These are phyloP conservation scores for Prunus yedoensis DNA, from an alignment of 331 rosid genomes.

Conservation along the genomic window DNA sequence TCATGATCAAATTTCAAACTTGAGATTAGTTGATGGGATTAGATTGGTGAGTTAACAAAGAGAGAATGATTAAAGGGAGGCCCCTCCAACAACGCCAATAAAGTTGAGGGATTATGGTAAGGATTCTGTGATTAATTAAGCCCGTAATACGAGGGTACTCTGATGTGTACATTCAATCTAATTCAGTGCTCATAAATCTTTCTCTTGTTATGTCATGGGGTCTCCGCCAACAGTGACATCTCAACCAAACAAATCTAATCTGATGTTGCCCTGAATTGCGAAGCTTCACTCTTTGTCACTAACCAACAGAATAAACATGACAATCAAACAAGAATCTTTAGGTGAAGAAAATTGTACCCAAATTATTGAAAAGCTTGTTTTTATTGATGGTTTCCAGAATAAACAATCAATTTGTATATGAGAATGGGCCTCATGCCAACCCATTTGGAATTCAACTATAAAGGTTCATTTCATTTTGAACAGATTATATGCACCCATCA, in stretches of 20 bases:
- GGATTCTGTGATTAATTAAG: slow-evolving; percentile 16
- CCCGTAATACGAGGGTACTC: slow-evolving; percentile 21
- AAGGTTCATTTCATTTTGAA: not conserved
- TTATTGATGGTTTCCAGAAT: no score
- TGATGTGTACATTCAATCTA: slow-evolving; percentile 11
- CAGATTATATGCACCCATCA: not conserved
- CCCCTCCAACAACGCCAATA: not conserved
- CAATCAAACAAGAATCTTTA: slow-evolving; percentile 7
- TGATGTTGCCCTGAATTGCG: not conserved
- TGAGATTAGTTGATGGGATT: not conserved
- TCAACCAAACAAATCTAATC: slow-evolving; percentile 2
- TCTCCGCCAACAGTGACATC: slow-evolving; percentile 30
- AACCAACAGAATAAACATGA: not conserved
- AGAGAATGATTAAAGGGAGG: not conserved
- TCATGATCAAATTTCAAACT: not conserved
- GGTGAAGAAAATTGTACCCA: not conserved
- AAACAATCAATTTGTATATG: no score
- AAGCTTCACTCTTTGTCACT: not conserved
- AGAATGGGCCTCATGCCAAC: no score
- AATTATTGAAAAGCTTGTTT: not conserved
- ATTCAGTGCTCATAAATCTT: not conserved
- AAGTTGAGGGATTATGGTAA: slow-evolving; percentile 17
- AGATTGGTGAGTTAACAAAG: not conserved
- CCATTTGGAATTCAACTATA: no score
- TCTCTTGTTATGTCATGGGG: slow-evolving; percentile 19